Base-by-base conservation (phyloP, 768 basidiomycete genomes). In the Auriscalpium microsporum region DNA sequence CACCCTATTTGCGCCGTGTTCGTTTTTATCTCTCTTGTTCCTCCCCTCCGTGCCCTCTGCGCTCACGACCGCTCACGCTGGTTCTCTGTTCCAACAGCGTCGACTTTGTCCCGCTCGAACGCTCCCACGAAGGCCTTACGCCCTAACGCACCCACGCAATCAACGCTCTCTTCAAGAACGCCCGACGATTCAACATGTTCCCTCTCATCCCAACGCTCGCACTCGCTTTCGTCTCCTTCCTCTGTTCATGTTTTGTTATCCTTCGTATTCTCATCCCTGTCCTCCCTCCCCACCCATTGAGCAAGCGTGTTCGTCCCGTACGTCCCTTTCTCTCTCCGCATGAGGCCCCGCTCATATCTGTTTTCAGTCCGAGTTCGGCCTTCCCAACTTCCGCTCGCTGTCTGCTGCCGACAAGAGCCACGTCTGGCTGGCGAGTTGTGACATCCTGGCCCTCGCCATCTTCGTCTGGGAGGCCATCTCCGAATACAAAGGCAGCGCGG, bases 211-310 rank as follows among this genome's bases (percentile, higher is more conserved):
- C 81, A 44, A 75, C 84, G 52, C 73, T 90, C 63, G 76, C 76
- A 48, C 79, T 89, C 63, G 80, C 81, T 69, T 77, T 89, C 65
- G 56, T 86, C 62, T 88, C 87, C 53, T 86, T 89, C 73, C 67
- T 82, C 65, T 78, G 78, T 66, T 88, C 87, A 47, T 83, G 77
- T 64, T 88, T 87, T 64, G 78, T 87, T 63, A 80, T 90, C 70
- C 80, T 88, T 65, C 83, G 84, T 67, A 84, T 87, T 67, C 66
- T 88, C 64, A 75, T 87, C 65, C 85, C 87, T 57, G 82, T 88
- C 67, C 67, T 90, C 55, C 87, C 86, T 28, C 85, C 86, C 51
- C 78, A 81, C 62, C 83, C 84, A 28, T 73, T 87, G 67, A 87
- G 84, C 69, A 79, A 80, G 73, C 82, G 83, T 64, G 84, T 86